phyloP scores from a whole-genome alignment of 179 eudicot genomes.

The Heliamphora pulchella region DNA sequence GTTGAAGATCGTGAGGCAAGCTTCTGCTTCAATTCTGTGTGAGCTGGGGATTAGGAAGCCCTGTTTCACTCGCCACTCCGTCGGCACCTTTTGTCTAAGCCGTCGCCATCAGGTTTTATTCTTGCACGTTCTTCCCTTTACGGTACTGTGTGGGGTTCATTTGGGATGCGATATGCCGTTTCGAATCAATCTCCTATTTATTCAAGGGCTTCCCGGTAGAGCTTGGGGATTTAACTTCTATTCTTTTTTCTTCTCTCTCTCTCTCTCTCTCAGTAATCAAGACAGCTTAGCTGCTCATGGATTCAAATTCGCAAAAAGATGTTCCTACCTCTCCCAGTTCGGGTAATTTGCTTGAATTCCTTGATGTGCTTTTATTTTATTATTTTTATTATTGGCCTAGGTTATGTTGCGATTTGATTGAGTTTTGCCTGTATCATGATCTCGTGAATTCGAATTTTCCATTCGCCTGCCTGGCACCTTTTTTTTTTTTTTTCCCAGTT shows the following conservation, averaged over 20 bases:
- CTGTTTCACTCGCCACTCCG: too few species aligned
- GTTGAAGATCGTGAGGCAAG: background rate
- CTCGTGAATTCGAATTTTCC: background rate
- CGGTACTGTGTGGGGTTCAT: background rate
- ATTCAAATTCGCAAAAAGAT: conserved; percentile 41
- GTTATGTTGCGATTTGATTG: background rate
- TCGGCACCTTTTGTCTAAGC: background rate
- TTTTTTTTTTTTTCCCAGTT: background rate
- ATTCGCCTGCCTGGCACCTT: background rate
- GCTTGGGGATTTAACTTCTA: background rate
- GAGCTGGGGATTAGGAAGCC: too few species aligned
- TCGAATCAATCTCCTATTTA: background rate
- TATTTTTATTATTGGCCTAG: background rate
- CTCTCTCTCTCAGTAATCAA: background rate
- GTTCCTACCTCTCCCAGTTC: conserved; percentile 24
- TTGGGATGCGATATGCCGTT: background rate
- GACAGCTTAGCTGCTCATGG: conserved; percentile 31
- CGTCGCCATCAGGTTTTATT: background rate
- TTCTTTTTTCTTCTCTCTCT: background rate
- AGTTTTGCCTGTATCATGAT: background rate
- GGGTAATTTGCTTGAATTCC: conserved; percentile 18
- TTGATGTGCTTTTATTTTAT: background rate
- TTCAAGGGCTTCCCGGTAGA: background rate
- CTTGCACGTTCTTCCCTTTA: background rate
- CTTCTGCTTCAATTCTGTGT: background rate